These are phyloP conservation scores for Rubroshorea leprosula DNA, from an alignment of 345 rosid species.

Conservation along the genomic window DNA sequence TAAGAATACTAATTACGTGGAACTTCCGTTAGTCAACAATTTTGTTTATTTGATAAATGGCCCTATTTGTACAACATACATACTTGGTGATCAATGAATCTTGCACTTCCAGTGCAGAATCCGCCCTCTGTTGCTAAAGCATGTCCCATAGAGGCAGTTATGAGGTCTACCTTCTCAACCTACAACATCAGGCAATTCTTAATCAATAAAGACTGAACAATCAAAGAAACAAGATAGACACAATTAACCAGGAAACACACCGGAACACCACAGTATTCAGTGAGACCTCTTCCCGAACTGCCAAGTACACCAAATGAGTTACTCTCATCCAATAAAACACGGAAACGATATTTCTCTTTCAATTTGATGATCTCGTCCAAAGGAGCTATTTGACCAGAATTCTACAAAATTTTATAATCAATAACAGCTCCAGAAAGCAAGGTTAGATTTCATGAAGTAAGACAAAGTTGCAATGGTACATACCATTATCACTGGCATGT, in stretches of 20 bases:
- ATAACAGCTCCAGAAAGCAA: background rate
- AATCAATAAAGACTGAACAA: too few relatives aligned
- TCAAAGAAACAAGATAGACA: too few relatives aligned
- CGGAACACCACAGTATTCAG: constrained; percentile 72
- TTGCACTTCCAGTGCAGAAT: constrained; percentile 90
- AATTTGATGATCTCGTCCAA: constrained; percentile 79
- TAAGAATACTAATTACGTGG: background rate
- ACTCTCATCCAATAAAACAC: constrained; percentile 91
- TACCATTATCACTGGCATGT: background rate
- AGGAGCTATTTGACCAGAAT: constrained; percentile 94
- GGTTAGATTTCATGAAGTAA: background rate
- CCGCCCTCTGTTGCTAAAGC: constrained; percentile 98
- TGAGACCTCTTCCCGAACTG: constrained; percentile 78
- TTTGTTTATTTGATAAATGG: too few relatives aligned
- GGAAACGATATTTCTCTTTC: constrained; percentile 88
- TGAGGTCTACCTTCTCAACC: constrained; percentile 92
- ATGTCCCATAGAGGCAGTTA: constrained; percentile 96
- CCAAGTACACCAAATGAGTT: constrained; percentile 97
- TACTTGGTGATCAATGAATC: constrained; percentile 94
- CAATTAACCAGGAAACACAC: constrained; percentile 39
- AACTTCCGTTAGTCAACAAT: constrained; percentile 6
- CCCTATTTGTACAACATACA: constrained; percentile 10
- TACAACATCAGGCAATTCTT: too few relatives aligned
- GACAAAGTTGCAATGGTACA: background rate
- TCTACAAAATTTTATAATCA: constrained; percentile 35